Conservation (phyloP, 768 basidiomycete species). For the Leccinum rimulosum region DNA sequence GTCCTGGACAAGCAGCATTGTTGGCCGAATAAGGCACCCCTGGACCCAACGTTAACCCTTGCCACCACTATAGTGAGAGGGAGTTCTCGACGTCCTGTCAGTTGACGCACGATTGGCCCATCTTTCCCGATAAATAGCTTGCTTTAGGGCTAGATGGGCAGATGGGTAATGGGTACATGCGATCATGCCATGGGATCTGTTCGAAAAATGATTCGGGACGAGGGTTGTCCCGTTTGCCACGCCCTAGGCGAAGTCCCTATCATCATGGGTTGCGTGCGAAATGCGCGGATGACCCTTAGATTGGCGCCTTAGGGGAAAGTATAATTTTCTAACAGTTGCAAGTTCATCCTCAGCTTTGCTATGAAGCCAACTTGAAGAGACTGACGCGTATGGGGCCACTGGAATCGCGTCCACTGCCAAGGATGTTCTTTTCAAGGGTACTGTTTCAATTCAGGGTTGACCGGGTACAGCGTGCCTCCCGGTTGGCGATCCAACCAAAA, state of each 20-base stretch:
- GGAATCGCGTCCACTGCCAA: background rate
- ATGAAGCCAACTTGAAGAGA: background rate
- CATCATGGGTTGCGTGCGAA: background rate
- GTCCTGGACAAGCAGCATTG: background rate
- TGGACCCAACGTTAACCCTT: slow-evolving; percentile 5
- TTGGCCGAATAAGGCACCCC: slow-evolving; percentile 1
- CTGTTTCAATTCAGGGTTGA: background rate
- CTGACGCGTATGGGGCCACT: too few species aligned
- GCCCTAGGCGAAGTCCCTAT: background rate
- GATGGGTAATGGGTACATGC: background rate
- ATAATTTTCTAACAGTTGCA: background rate
- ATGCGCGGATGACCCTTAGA: background rate
- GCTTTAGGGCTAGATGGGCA: background rate
- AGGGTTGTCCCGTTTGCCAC: slow-evolving; percentile 43
- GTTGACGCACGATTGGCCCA: slow-evolving; percentile 17
- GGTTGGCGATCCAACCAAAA: background rate
- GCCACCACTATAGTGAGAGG: background rate
- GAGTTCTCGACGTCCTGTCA: background rate
- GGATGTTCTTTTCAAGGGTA: background rate
- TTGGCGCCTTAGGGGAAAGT: background rate
- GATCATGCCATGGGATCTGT: slow-evolving; percentile 36
- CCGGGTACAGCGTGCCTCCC: background rate
- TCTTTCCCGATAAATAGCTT: slow-evolving; percentile 34
- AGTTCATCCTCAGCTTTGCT: background rate
- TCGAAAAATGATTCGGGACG: slow-evolving; percentile 49